Evolutionary conservation across 257 asterid genomes (phyloP).

Genomic region (Penstemon newberryi): DNA sequence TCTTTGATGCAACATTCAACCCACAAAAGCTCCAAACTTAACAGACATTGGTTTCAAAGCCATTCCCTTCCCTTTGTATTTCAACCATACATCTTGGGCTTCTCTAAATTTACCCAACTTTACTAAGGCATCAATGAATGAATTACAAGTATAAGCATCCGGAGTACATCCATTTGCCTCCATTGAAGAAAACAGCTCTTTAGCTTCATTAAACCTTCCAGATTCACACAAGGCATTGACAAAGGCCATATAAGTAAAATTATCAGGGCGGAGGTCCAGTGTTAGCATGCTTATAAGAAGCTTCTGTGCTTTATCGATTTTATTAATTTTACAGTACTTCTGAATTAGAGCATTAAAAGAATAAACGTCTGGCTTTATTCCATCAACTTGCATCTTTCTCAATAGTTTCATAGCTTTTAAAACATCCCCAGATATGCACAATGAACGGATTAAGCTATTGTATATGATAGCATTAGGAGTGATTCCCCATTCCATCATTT

Average conservation of each 20-base stretch:
- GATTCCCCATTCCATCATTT: slow-evolving; percentile 84
- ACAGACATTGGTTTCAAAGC: slow-evolving; percentile 38
- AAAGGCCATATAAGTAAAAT: slow-evolving; percentile 68
- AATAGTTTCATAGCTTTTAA: slow-evolving; percentile 56
- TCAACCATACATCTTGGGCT: slow-evolving; percentile 52
- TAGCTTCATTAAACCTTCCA: slow-evolving; percentile 68
- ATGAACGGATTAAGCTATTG: slow-evolving; percentile 68
- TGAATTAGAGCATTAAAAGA: slow-evolving; percentile 79
- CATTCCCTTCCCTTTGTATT: slow-evolving; percentile 53
- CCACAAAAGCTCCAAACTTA: slow-evolving; percentile 27
- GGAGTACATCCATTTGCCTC: slow-evolving; percentile 70
- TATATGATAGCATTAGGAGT: slow-evolving; percentile 64
- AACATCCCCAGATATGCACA: slow-evolving; percentile 64
- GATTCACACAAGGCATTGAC: slow-evolving; percentile 61
- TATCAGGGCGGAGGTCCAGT: slow-evolving; percentile 68
- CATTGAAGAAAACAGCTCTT: slow-evolving; percentile 61
- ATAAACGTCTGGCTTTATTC: slow-evolving; percentile 62
- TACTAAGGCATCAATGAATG: slow-evolving; percentile 48
- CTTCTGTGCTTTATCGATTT: slow-evolving; percentile 71
- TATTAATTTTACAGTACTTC: slow-evolving; percentile 54
- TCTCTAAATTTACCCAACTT: slow-evolving; percentile 55
- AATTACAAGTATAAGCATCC: slow-evolving; percentile 59
- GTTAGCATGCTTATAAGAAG: slow-evolving; percentile 66
- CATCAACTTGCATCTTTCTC: slow-evolving; percentile 71
- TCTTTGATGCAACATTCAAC: background rate